Conservation (phyloP, 768 basidiomycete species). For the Tylopilus sp. region DNA sequence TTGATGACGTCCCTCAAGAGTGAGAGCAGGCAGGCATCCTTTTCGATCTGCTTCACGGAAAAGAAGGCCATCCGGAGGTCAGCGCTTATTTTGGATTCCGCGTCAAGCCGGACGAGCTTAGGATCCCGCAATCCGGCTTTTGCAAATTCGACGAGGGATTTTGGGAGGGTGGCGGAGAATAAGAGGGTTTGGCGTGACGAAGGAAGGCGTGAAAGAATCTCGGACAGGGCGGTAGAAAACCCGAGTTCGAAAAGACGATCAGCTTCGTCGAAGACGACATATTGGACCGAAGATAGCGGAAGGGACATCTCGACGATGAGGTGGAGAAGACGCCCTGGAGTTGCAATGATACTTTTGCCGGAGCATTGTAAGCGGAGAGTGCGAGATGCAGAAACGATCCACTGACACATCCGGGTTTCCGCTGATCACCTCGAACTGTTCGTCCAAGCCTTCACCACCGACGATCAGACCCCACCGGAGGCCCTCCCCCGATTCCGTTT, state of each 20-base stretch:
- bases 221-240: conserved; percentile 87
- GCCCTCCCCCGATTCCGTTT: conserved; percentile 45
- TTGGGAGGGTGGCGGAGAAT: conserved; percentile 95
- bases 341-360: conserved; percentile 81
- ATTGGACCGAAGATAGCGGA: conserved; percentile 82
- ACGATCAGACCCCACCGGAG: conserved; percentile 93
- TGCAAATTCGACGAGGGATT: conserved; percentile 96
- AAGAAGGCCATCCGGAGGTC: conserved; percentile 96
- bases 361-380: conserved; percentile 11
- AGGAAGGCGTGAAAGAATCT: conserved; percentile 89
- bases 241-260: conserved; percentile 99
- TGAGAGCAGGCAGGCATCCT: conserved; percentile 84
- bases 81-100: conserved; percentile 91
- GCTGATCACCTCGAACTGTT: conserved; percentile 94
- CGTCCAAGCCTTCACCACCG: conserved; percentile 92
- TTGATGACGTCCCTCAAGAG: conserved; percentile 86
- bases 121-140: conserved; percentile 94
- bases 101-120: conserved; percentile 92
- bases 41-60: conserved; percentile 86
- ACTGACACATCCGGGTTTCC: conserved; percentile 94
- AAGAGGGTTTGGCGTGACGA: conserved; percentile 85
- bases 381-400: neutral
- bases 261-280: conserved; percentile 96
- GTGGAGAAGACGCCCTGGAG: conserved; percentile 96
- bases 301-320: conserved; percentile 95